phyloP scores from a whole-genome alignment of 352 stramenopile species.

The Pythium dissotocum region DNA sequence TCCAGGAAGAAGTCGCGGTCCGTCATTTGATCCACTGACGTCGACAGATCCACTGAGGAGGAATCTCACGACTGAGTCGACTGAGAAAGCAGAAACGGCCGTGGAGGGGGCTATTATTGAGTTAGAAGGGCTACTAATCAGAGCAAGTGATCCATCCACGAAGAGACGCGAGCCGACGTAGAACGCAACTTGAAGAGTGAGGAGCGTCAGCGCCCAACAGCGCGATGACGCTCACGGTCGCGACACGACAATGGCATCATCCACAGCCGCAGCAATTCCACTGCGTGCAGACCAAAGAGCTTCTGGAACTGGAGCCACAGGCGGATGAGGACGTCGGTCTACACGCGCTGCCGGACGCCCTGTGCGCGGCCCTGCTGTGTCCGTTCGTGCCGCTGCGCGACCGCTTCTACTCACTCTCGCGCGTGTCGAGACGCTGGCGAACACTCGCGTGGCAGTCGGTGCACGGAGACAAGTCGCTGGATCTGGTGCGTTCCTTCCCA shows the following conservation, averaged over 20 bases:
- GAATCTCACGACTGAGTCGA: neutral
- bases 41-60: neutral
- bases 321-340: neutral
- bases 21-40: neutral
- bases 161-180: neutral
- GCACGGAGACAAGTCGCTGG: constrained; percentile 44
- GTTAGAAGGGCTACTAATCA: constrained; percentile 1
- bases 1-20: constrained; percentile 15
- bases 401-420: constrained; percentile 50
- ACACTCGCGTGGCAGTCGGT: constrained; percentile 58
- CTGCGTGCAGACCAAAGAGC: neutral
- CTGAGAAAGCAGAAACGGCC: neutral
- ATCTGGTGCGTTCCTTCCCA: constrained; percentile 43
- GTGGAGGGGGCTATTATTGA: constrained; percentile 1
- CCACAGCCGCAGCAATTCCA: neutral
- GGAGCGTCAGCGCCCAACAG: neutral
- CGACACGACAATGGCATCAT: neutral
- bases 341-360: constrained; percentile 36
- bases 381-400: constrained; percentile 58
- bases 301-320: neutral
- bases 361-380: constrained; percentile 50
- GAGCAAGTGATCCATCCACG: neutral
- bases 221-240: neutral
- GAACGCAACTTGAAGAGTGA: constrained; percentile 1
- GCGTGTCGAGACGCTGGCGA: constrained; percentile 60